Evolutionary conservation across 306 rosid genomes (phyloP).

Genomic region (Quercus aquifolioides): DNA sequence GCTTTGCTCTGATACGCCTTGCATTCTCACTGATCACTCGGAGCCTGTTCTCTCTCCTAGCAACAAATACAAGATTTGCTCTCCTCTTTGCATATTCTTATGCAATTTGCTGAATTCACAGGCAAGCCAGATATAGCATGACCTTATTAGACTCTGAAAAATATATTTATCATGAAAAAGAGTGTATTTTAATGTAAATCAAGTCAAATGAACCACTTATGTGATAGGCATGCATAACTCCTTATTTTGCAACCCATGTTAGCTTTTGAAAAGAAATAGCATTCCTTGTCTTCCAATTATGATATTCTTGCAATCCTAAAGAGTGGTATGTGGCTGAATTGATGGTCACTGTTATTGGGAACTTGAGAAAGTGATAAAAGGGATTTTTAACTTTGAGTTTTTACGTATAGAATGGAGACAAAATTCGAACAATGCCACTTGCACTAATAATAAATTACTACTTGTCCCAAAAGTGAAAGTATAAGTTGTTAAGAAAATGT

Average conservation of each 20-base stretch:
- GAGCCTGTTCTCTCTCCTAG: conserved; percentile 70
- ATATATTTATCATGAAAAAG: too few species aligned
- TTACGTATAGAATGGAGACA: too few species aligned
- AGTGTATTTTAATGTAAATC: neutral
- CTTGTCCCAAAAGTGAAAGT: too few species aligned
- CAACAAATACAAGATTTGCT: conserved; percentile 73
- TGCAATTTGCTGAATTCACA: conserved; percentile 68
- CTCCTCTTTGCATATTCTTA: conserved; percentile 79
- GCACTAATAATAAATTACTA: too few species aligned
- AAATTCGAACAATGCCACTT: too few species aligned
- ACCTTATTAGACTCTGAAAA: neutral
- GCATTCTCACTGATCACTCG: conserved; percentile 67
- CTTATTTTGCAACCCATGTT: too few species aligned
- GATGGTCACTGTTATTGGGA: too few species aligned
- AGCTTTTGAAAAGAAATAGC: neutral
- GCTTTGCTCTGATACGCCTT: conserved; percentile 56
- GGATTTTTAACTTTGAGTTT: too few species aligned
- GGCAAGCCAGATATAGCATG: neutral
- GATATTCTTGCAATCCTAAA: neutral
- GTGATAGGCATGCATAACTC: too few species aligned
- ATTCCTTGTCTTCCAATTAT: neutral
- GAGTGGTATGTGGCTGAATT: neutral
- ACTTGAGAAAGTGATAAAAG: too few species aligned
- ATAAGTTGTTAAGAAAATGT: too few species aligned
- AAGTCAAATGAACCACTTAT: neutral